These are phyloP conservation scores for Pyrenula massariospora DNA, from an alignment of 495 filamentous ascomycete species.

Conservation along the genomic window DNA sequence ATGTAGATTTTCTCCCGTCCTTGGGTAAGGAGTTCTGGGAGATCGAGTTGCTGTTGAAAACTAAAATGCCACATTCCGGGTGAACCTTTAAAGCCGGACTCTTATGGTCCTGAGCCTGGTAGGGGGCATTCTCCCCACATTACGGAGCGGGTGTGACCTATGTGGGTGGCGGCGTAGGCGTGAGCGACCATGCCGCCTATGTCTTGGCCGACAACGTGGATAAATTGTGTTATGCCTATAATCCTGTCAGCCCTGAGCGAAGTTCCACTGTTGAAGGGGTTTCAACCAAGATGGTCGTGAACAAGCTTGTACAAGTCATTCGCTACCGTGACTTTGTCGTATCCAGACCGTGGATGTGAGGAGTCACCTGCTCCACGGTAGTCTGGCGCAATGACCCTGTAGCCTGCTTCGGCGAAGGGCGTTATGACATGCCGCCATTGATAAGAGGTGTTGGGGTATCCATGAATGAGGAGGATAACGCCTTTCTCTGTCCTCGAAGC, in stretches of 20 bases:
- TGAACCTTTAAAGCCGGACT: slow-evolving; percentile 12
- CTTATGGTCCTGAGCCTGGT: slow-evolving; percentile 23
- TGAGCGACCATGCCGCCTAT: slow-evolving; percentile 35
- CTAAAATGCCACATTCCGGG: slow-evolving; percentile 29
- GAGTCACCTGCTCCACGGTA: slow-evolving; percentile 32
- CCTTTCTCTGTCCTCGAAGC: slow-evolving; percentile 16
- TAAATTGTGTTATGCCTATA: slow-evolving; percentile 18
- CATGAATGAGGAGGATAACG: slow-evolving; percentile 7
- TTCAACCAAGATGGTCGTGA: neutral
- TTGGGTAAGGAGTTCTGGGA: slow-evolving; percentile 25
- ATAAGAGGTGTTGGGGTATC: slow-evolving; percentile 30
- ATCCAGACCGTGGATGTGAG: slow-evolving; percentile 23
- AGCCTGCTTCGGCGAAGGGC: slow-evolving; percentile 25
- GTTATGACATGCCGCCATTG: slow-evolving; percentile 29
- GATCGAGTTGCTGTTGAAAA: slow-evolving; percentile 28
- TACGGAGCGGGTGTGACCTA: slow-evolving; percentile 17
- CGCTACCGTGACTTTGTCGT: slow-evolving; percentile 23
- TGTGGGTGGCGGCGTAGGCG: slow-evolving; percentile 21
- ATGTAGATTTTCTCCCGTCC: slow-evolving; percentile 31
- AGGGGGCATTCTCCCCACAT: slow-evolving; percentile 34
- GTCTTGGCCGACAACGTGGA: slow-evolving; percentile 34
- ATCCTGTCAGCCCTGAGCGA: neutral
- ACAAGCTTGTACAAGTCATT: slow-evolving; percentile 8
- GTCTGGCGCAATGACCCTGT: slow-evolving; percentile 28
- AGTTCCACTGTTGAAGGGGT: neutral